These are phyloP conservation scores for Cladosporium halotolerans DNA, from an alignment of 2,329 filamentous ascomycete genomes.

Conservation along the genomic window DNA sequence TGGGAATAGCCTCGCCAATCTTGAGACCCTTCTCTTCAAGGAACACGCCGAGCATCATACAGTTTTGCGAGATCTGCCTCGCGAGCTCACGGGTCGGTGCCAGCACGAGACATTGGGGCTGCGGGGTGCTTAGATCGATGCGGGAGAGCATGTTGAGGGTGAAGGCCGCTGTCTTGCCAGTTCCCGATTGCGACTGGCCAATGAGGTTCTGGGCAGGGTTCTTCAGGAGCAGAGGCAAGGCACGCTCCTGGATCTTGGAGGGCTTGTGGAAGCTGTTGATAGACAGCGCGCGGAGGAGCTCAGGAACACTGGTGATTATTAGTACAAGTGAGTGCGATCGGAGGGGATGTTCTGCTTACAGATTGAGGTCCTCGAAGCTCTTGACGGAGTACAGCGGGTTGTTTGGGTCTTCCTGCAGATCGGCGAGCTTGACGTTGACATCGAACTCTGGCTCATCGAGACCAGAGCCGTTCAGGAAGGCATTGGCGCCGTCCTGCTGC, in stretches of 20 bases:
- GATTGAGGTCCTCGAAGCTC: conserved; percentile 75
- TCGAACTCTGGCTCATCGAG: conserved; percentile 69
- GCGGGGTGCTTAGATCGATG: conserved; percentile 63
- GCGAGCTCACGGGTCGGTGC: conserved; percentile 92
- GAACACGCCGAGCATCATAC: conserved; percentile 77
- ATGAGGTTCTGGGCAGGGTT: conserved; percentile 92
- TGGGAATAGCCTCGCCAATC: conserved; percentile 76
- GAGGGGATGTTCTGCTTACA: conserved; percentile 53
- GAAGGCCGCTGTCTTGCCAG: conserved; percentile 95
- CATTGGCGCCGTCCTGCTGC: conserved; percentile 42
- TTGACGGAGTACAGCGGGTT: conserved; percentile 82
- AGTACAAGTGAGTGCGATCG: conserved; percentile 4
- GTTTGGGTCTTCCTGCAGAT: conserved; percentile 77
- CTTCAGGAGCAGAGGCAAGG: conserved; percentile 78
- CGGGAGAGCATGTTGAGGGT: conserved; percentile 86
- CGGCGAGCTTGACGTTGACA: conserved; percentile 87
- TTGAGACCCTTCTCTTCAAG: conserved; percentile 58
- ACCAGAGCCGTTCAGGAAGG: conserved; percentile 38
- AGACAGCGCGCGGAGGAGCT: conserved; percentile 70
- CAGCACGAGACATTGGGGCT: conserved; percentile 80
- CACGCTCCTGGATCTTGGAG: conserved; percentile 95
- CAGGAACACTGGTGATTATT: conserved; percentile 41
- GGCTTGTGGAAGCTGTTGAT: conserved; percentile 87
- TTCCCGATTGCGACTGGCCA: conserved; percentile 97
- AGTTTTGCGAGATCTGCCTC: conserved; percentile 84